phyloP scores from a whole-genome alignment of 306 rosid genomes.

The Macrotyloma uniflorum region DNA sequence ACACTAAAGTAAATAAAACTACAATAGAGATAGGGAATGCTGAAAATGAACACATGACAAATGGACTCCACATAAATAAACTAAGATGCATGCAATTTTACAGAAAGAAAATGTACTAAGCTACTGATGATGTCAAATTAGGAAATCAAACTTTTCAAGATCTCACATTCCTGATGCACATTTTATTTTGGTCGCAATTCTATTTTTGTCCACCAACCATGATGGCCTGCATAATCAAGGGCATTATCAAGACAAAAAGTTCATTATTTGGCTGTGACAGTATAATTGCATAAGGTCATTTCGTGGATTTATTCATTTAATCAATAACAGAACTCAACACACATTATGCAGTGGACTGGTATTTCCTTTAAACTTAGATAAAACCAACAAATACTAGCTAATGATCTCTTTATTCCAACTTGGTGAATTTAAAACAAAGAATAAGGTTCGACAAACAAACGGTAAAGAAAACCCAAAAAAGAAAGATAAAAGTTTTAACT shows the following conservation, averaged over 20 bases:
- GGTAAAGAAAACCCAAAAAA: background rate
- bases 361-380: background rate
- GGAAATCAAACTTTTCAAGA: conserved; percentile 39
- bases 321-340: conserved; percentile 20
- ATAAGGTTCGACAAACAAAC: background rate
- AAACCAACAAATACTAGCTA: background rate
- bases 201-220: conserved; percentile 79
- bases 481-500: background rate
- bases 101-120: background rate
- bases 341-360: background rate
- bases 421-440: background rate
- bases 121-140: background rate
- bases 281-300: background rate
- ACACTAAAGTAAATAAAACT: background rate
- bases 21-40: background rate
- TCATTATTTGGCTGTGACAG: background rate
- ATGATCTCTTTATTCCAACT: background rate
- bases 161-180: conserved; percentile 64
- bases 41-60: background rate
- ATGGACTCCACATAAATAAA: background rate
- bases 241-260: conserved; percentile 6
- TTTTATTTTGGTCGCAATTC: conserved; percentile 91
- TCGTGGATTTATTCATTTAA: background rate
- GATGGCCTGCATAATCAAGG: conserved; percentile 61
- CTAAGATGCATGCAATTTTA: background rate